Evolutionary conservation across 2,329 filamentous ascomycete species (phyloP).

Genomic region (Beauveria bassiana): DNA sequence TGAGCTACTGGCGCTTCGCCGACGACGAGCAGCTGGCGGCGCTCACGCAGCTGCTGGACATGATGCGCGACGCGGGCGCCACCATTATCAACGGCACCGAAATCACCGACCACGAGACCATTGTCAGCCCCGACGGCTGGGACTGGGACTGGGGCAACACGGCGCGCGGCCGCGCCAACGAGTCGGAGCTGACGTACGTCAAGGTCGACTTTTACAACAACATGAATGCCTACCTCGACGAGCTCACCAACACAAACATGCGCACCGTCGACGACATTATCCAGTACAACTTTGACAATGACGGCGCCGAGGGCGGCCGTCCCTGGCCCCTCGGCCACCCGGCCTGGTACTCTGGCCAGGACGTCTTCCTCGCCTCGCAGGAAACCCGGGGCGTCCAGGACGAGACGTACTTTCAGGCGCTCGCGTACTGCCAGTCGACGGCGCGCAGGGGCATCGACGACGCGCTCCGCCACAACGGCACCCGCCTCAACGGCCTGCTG

Average conservation of each 20-base stretch:
- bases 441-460: constrained; percentile 63
- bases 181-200: constrained; percentile 66
- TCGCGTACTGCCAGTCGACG: constrained; percentile 51
- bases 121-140: constrained; percentile 62
- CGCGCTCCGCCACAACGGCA: constrained; percentile 44
- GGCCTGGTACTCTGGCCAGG: constrained; percentile 63
- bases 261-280: constrained; percentile 58
- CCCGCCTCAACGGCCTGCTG: constrained; percentile 52
- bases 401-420: constrained; percentile 59
- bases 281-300: constrained; percentile 54
- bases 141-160: constrained; percentile 60
- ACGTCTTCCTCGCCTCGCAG: constrained; percentile 58
- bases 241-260: constrained; percentile 54
- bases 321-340: constrained; percentile 47
- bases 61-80: constrained; percentile 54
- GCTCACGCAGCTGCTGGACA: constrained; percentile 38
- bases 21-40: constrained; percentile 45
- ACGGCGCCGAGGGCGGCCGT: constrained; percentile 58
- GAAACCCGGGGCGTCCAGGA: constrained; percentile 53
- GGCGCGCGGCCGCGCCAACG: constrained; percentile 55
- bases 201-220: constrained; percentile 63
- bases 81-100: constrained; percentile 64
- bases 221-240: constrained; percentile 53
- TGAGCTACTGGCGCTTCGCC: constrained; percentile 60
- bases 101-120: constrained; percentile 51